Evolutionary conservation across 2,329 filamentous ascomycete genomes (phyloP), one percentile per base, ranked within the genome.

Genomic region (Claviceps purpurea): DNA sequence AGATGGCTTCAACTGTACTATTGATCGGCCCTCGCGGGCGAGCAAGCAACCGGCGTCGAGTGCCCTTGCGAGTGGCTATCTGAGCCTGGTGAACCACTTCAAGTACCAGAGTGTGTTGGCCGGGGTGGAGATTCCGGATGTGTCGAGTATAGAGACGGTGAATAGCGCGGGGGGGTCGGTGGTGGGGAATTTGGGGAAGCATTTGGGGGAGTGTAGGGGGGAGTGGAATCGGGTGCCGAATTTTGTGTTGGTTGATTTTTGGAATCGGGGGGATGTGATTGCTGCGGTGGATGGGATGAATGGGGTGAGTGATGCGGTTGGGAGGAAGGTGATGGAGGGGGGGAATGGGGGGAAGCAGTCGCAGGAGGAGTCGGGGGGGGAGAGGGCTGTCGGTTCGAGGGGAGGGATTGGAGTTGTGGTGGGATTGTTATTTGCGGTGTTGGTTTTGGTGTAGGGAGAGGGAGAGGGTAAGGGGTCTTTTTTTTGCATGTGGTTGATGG

Each of bases 81-180:
- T 93, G 64, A 80, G 86, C 26, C 71, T 93, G 10, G 75, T 87
- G 71, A 93, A 93, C 72, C 87, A 93, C 70, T 91, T 93, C 71
- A 75, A 85, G 50, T 82, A 90, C 70, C 69, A 74, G 53, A 67
- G 63, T 5, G 62, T 81, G 22, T 64, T 71, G n/a, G 65, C 74
- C 4, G 73, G 72, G 54, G 77, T 87, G 59, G 68, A 78, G 56
- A 70, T 80, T 42, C 84, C 85, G 2, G 77, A 85, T 57, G 70
- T 76, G n/a, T 73, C 69, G 56, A 72, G 77, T 59, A 76, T 85
- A 56, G 68, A 69, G 8, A 77, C 72, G 10, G 88, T 85, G 42
- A 91, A 91, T 65, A 80, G 76, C 39, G 71, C 81, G 8, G 72
- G 68, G 11, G 81, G 77, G 3, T 70, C 68, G 2, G 62, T 65